These are phyloP conservation scores for Carex pumila DNA, from an alignment of 176 grass and related monocot genomes.

Conservation along the genomic window DNA sequence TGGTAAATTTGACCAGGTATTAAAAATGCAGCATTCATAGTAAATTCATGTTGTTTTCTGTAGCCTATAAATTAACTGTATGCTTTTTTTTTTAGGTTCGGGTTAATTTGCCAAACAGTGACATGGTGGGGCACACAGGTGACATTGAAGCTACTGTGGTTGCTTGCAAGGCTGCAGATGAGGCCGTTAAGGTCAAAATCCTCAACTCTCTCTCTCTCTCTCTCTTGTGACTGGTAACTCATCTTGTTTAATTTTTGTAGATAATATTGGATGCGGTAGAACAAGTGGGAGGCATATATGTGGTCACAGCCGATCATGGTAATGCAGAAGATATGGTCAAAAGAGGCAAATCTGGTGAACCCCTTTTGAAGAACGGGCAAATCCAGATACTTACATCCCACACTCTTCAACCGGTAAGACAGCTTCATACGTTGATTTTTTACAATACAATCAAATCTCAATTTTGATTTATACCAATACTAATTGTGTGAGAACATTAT, in stretches of 20 bases:
- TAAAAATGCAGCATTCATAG: neutral
- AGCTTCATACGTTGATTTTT: neutral
- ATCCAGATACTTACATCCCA: constrained; percentile 98
- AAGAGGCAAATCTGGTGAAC: constrained; percentile 82
- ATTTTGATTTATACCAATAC: constrained; percentile 2
- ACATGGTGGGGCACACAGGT: constrained; percentile 99
- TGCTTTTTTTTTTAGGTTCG: constrained; percentile 56
- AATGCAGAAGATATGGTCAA: constrained; percentile 99
- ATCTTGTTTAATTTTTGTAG: constrained; percentile 23
- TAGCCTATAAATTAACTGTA: neutral
- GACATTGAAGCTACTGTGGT: constrained; percentile 95
- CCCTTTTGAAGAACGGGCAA: constrained; percentile 36
- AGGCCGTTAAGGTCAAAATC: constrained; percentile 76
- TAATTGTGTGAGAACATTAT: constrained; percentile 19
- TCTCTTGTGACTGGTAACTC: neutral
- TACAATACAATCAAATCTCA: neutral
- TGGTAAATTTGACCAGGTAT: constrained; percentile 92
- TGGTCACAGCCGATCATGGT: constrained; percentile 96
- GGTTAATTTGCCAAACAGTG: constrained; percentile 90
- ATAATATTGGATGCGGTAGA: constrained; percentile 87
- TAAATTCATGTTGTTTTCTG: neutral
- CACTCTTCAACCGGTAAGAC: constrained; percentile 86
- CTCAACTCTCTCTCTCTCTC: neutral
- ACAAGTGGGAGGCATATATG: constrained; percentile 86
- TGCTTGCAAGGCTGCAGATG: constrained; percentile 89